Percentiles rank a stretch among this genome's conserved stretches.
Evolutionary conservation across 495 filamentous ascomycete genomes (phyloP).

Genomic region (Trichodelitschia bisporula): DNA sequence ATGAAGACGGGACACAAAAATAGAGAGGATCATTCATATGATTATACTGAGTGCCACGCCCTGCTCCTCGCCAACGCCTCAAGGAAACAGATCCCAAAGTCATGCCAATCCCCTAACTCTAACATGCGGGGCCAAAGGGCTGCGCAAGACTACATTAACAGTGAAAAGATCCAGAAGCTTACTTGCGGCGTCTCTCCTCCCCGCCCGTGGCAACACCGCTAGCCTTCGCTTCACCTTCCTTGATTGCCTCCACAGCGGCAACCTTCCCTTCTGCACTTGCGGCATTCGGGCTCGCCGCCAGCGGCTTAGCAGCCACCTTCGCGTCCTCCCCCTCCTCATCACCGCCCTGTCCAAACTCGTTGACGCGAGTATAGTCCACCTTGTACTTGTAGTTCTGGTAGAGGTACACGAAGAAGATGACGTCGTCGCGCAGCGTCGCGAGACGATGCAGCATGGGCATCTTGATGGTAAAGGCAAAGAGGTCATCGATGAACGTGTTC

Average conservation of each 20-base stretch:
- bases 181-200: slow-evolving; percentile 14
- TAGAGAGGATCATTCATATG: too few species aligned
- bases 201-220: slow-evolving; percentile 14
- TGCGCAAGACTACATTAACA: too few species aligned
- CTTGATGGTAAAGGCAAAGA: slow-evolving; percentile 97
- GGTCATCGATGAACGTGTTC: slow-evolving; percentile 59
- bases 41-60: too few species aligned
- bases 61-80: too few species aligned
- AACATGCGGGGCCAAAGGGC: too few species aligned
- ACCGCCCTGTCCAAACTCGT: slow-evolving; percentile 94
- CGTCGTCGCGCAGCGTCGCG: slow-evolving; percentile 78
- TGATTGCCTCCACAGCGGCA: slow-evolving; percentile 11
- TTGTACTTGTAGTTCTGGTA: slow-evolving; percentile 89
- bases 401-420: slow-evolving; percentile 97
- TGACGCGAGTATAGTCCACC: slow-evolving; percentile 76
- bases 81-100: too few species aligned
- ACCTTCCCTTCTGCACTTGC: slow-evolving; percentile 18
- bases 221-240: slow-evolving; percentile 12
- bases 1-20: too few species aligned
- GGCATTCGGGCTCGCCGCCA: slow-evolving; percentile 10
- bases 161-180: too few species aligned
- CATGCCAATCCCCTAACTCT: too few species aligned
- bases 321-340: slow-evolving; percentile 52
- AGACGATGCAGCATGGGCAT: slow-evolving; percentile 94
- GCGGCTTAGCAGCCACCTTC: slow-evolving; percentile 15